Conservation (phyloP, 441 rosid genomes). For the Hypseocharis bilobata region DNA sequence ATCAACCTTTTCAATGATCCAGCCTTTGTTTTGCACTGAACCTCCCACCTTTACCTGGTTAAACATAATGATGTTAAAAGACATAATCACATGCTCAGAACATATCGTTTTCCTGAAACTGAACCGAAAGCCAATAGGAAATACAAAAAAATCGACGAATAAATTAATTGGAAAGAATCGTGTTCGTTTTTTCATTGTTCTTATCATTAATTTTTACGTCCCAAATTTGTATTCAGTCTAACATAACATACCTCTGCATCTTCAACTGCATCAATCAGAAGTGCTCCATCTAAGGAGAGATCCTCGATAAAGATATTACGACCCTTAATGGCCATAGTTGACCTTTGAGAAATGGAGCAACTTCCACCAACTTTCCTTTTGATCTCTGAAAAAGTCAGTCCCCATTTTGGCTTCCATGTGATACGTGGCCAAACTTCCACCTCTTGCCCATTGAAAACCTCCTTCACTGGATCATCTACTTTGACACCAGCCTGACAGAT, state of each 20-base stretch:
- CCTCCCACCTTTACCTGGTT: constrained; percentile 61
- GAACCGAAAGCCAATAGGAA: neutral
- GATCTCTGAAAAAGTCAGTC: constrained; percentile 55
- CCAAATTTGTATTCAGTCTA: neutral
- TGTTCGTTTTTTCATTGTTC: neutral
- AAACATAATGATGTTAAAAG: neutral
- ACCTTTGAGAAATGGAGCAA: constrained; percentile 58
- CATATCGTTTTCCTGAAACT: neutral
- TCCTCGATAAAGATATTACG: constrained; percentile 43
- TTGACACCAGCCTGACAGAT: constrained; percentile 56
- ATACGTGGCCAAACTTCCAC: constrained; percentile 89
- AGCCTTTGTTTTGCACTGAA: constrained; percentile 62
- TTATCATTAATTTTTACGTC: neutral
- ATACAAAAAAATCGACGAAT: neutral
- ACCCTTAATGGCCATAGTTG: constrained; percentile 62
- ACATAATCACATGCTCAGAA: neutral
- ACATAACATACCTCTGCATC: constrained; percentile 65
- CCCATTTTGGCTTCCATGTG: constrained; percentile 89
- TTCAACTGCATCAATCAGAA: constrained; percentile 51
- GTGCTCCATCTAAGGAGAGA: constrained; percentile 74
- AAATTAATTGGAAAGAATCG: too few species aligned
- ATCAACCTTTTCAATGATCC: constrained; percentile 60
- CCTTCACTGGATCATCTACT: constrained; percentile 55
- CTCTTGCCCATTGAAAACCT: constrained; percentile 74
- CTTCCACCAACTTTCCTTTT: constrained; percentile 48